Base-by-base conservation (phyloP, 495 filamentous ascomycete genomes). In the Melanomma pulvis-pyrius region DNA sequence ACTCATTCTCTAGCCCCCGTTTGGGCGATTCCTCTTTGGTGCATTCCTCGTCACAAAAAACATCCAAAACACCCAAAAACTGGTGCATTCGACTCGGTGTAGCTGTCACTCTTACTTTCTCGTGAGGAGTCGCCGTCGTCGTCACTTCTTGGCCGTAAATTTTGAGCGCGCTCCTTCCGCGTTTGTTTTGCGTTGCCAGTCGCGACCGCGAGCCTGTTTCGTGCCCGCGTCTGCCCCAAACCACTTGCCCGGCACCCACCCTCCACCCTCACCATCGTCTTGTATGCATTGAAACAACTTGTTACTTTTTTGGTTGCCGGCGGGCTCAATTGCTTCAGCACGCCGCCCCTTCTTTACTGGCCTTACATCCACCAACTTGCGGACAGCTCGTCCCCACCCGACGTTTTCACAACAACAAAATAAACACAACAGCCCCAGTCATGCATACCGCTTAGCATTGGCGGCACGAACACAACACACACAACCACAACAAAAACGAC, bases 261-360 rank as follows among this genome's bases (percentile, higher is more conserved):
- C 17, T 34, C 15, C 41, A 13, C 41, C 2, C 52, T 51, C 46
- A 19, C 50, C 26, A 26, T 49, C 22, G 58, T 57, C 46, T 56
- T 39, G 55, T 67, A 67, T 67, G 65, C 65, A 67, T 67, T 67
- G 65, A 59, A 15, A 34, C 22, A 47, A 22, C 29, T 61, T 57
- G 28, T 57, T 61, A 36, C 63, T 26, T 59, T 63, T 61, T 63
- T 63, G 59, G 65, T 53, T 63, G 13, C 32, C 46, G 29, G 34
- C 0, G 44, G 22, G 12, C 41, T 47, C 29, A 28, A 49, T 59
- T 41, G n/a, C 36, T 7, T 6, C 17, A 36, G 54, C n/a, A 22
- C 39, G 30, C 59, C 46, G 65, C 36, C 59, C 48, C 36, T 63
- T 53, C 32, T 39, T 63, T 63, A 63, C 26, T 46, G 50, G 65